Conservation (phyloP, 129 eudicot genomes). For the Escallonia rubra region DNA sequence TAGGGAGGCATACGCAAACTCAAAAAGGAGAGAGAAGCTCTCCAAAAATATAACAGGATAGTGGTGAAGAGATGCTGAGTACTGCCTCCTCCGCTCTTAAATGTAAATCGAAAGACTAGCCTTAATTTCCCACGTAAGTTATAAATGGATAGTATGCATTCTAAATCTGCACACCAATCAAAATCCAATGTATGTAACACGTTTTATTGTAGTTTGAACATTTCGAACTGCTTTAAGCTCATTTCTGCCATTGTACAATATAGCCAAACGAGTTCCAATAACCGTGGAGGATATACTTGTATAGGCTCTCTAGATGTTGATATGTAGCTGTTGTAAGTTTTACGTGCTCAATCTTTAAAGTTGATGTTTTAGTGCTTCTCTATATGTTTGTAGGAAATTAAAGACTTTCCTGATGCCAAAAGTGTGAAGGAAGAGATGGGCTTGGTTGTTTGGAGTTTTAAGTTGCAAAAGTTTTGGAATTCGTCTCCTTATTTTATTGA, state of each 20-base stretch:
- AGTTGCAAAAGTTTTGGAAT: conserved; percentile 27
- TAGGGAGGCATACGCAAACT: too few species aligned
- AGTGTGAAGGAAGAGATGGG: conserved; percentile 11
- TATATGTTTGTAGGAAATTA: conserved; percentile 23
- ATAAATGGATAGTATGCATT: too few species aligned
- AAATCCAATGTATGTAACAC: too few species aligned
- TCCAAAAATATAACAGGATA: too few species aligned
- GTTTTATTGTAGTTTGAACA: neutral
- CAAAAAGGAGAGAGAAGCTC: too few species aligned
- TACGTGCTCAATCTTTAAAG: neutral
- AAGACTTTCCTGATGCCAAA: conserved; percentile 26
- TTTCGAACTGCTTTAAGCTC: neutral
- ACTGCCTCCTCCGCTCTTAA: too few species aligned
- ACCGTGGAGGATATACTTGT: neutral
- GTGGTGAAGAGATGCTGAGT: too few species aligned
- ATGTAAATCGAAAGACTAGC: too few species aligned
- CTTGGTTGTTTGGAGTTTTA: conserved; percentile 15
- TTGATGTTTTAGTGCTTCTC: neutral
- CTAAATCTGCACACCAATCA: too few species aligned
- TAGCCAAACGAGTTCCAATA: neutral
- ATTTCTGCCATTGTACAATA: neutral
- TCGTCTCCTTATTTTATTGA: conserved; percentile 36
- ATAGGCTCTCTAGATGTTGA: neutral
- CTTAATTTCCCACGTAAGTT: too few species aligned
- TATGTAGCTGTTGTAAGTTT: neutral